Conservation (phyloP, 2,329 filamentous ascomycete species). For the Fusarium secorum region DNA sequence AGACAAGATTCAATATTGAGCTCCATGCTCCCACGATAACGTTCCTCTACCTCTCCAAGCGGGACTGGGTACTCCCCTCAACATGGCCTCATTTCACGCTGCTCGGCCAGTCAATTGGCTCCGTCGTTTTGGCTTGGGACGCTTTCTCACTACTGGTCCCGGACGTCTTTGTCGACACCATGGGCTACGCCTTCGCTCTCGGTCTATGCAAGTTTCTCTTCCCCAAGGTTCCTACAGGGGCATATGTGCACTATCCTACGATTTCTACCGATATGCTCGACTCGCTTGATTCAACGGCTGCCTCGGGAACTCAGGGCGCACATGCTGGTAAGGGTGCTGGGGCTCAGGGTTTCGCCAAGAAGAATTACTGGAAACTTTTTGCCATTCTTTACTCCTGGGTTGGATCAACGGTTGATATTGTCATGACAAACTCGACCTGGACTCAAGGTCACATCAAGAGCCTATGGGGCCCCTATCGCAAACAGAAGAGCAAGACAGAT, state of each 20-base stretch:
- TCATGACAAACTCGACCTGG: conserved; percentile 98
- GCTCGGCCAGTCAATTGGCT: conserved; percentile 91
- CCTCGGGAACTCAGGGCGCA: conserved; percentile 71
- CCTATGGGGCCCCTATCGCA: conserved; percentile 74
- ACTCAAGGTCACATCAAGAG: conserved; percentile 83
- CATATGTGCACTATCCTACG: conserved; percentile 97
- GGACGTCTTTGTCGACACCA: conserved; percentile 95
- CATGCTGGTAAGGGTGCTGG: conserved; percentile 86
- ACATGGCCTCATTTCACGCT: conserved; percentile 94
- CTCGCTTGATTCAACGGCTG: conserved; percentile 72
- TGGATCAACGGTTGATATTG: conserved; percentile 84
- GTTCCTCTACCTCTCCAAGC: conserved; percentile 90
- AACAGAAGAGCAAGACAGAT: conserved; percentile 53
- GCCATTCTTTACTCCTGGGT: conserved; percentile 83
- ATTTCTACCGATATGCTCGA: conserved; percentile 98
- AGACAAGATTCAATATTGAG: conserved; percentile 91
- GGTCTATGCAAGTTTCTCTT: conserved; percentile 86
- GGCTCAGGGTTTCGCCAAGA: conserved; percentile 74
- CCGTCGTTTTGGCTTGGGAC: conserved; percentile 86
- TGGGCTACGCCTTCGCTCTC: conserved; percentile 94
- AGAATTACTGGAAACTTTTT: conserved; percentile 86
- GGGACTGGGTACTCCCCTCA: conserved; percentile 83
- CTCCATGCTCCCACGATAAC: conserved; percentile 83
- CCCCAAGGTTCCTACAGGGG: conserved; percentile 79
- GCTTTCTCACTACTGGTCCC: conserved; percentile 91